phyloP scores from a whole-genome alignment of 2,329 filamentous ascomycete species.

The Fusarium sp. region DNA sequence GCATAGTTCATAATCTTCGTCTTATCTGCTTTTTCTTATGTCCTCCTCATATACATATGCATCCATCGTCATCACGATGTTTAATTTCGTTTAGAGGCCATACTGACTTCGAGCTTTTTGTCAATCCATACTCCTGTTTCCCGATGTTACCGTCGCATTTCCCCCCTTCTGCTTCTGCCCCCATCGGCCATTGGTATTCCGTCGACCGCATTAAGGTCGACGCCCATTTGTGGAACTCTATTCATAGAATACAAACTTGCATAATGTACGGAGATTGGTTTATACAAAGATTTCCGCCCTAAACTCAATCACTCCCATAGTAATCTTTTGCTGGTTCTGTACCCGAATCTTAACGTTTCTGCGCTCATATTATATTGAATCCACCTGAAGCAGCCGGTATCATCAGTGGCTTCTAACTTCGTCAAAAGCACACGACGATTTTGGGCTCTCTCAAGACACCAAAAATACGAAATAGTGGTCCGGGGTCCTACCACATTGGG shows the following conservation, averaged over 20 bases:
- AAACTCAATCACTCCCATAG: conserved; percentile 15
- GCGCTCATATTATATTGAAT: conserved; percentile 6
- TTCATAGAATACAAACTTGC: conserved; percentile 37
- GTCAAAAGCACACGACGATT: conserved; percentile 25
- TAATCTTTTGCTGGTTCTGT: background rate
- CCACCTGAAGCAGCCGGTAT: conserved; percentile 47
- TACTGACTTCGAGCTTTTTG: conserved; percentile 22
- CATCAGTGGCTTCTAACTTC: conserved; percentile 28
- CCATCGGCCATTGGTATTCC: conserved; percentile 8
- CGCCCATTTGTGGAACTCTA: conserved; percentile 27
- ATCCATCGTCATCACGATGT: conserved; percentile 8
- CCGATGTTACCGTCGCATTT: conserved; percentile 37
- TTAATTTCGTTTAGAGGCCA: conserved; percentile 17
- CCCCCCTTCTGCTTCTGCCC: conserved; percentile 8
- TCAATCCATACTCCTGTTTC: conserved; percentile 9
- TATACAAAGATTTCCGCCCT: conserved; percentile 7
- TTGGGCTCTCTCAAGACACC: conserved; percentile 14
- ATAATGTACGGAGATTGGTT: conserved; percentile 28
- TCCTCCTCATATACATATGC: background rate
- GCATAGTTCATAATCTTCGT: too few relatives aligned
- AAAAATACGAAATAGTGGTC: conserved; percentile 29
- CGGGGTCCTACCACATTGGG: conserved; percentile 43
- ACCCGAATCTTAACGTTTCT: background rate
- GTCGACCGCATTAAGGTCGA: conserved; percentile 24
- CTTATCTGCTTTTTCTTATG: background rate